A percentile compares a stretch with the other conserved stretches of the same genome.
Conservation (phyloP, 371 early-diverging fungal species). For the Rhizomucor miehei region DNA sequence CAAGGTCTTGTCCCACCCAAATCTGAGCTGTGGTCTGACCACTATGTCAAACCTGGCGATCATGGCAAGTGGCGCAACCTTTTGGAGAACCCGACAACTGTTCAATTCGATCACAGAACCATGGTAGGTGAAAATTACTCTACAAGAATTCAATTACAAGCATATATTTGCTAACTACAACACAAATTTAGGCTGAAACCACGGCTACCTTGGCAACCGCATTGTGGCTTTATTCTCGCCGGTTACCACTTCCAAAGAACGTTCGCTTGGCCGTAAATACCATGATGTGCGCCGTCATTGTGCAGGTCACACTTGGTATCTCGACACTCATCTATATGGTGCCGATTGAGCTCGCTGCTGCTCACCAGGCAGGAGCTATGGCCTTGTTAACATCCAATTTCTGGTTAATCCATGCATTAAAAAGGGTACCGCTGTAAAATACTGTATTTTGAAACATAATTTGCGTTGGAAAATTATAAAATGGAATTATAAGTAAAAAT, state of each 20-base stretch:
- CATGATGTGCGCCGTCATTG: slow-evolving; percentile 69
- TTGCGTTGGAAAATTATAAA: no score
- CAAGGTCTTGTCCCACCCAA: slow-evolving; percentile 68
- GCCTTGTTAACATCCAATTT: slow-evolving; percentile 80
- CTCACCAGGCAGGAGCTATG: slow-evolving; percentile 94
- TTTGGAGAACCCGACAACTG: slow-evolving; percentile 91
- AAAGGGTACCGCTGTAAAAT: slow-evolving; percentile 65
- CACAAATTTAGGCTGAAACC: slow-evolving; percentile 64
- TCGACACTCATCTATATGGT: slow-evolving; percentile 90
- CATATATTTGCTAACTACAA: not conserved
- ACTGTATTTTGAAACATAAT: no score
- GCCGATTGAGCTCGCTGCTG: slow-evolving; percentile 89
- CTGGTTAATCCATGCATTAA: slow-evolving; percentile 79
- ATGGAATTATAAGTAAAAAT: no score
- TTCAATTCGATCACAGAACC: slow-evolving; percentile 92
- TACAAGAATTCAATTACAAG: not conserved
- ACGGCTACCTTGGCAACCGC: slow-evolving; percentile 72
- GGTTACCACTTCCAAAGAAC: slow-evolving; percentile 68
- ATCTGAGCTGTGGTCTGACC: slow-evolving; percentile 65
- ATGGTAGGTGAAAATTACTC: slow-evolving; percentile 49
- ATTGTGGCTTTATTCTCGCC: slow-evolving; percentile 72
- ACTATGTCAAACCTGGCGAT: slow-evolving; percentile 55
- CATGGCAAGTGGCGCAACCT: slow-evolving; percentile 77
- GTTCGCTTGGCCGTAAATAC: slow-evolving; percentile 67
- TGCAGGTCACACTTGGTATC: slow-evolving; percentile 90